Evolutionary conservation across 2,329 filamentous ascomycete genomes (phyloP).

Genomic region (Gaeumannomyces sp.): DNA sequence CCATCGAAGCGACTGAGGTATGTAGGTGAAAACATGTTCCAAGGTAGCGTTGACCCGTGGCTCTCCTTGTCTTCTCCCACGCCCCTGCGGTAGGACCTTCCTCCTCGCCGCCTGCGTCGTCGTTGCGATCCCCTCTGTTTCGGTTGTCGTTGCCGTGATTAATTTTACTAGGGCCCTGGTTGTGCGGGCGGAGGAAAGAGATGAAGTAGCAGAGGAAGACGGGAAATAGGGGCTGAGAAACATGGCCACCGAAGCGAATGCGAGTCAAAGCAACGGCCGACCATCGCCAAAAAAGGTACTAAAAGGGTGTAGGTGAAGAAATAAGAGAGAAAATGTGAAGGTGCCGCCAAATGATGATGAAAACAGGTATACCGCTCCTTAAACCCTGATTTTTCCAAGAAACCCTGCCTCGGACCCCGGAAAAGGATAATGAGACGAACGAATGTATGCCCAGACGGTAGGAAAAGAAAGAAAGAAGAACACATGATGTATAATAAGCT

Average conservation of each 20-base stretch:
- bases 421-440: neutral
- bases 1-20: neutral
- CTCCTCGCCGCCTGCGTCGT: too few species aligned
- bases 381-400: neutral
- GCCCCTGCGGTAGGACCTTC: neutral
- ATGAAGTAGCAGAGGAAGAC: neutral
- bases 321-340: neutral
- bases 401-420: neutral
- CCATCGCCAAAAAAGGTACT: neutral
- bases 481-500: neutral
- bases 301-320: neutral
- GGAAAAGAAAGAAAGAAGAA: neutral
- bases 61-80: neutral
- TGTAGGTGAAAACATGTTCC: neutral
- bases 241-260: neutral
- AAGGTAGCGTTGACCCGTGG: neutral
- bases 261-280: neutral
- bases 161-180: neutral
- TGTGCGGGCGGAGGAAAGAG: neutral
- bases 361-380: neutral
- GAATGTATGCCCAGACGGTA: too few species aligned
- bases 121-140: neutral
- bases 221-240: neutral
- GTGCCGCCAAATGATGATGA: neutral
- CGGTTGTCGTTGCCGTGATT: neutral